These are phyloP conservation scores for Thielaviopsis ethacetica DNA, from an alignment of 2,329 filamentous ascomycete genomes.

Conservation along the genomic window DNA sequence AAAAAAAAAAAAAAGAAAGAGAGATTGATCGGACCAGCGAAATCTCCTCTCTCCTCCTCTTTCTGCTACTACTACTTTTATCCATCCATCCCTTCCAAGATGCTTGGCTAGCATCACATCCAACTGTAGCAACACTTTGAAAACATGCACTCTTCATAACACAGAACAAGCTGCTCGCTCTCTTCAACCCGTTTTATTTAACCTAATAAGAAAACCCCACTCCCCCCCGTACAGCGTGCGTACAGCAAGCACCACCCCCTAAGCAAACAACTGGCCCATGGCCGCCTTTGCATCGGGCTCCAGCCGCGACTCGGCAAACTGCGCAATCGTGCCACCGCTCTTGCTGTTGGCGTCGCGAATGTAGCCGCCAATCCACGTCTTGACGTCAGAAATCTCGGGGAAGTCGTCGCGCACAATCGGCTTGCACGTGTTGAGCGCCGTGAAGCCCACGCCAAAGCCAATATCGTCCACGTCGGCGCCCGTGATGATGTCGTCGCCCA, in stretches of 20 bases:
- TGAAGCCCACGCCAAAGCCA: constrained; percentile 88
- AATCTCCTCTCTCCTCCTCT: neutral
- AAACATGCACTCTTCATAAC: too few relatives aligned
- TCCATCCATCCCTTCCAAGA: too few relatives aligned
- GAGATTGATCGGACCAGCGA: too few relatives aligned
- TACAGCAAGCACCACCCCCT: neutral
- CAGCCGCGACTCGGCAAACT: constrained; percentile 57
- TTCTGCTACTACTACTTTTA: neutral
- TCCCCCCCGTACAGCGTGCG: too few relatives aligned
- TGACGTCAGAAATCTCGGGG: constrained; percentile 64
- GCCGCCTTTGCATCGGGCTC: constrained; percentile 28
- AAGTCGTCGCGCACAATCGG: constrained; percentile 61
- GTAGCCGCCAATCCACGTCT: constrained; percentile 71
- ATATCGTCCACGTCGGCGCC: constrained; percentile 92
- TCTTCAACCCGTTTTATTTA: neutral
- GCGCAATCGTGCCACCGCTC: constrained; percentile 52
- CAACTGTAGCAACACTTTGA: too few relatives aligned
- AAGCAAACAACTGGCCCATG: constrained; percentile 8
- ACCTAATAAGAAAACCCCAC: neutral
- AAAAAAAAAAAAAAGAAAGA: too few relatives aligned
- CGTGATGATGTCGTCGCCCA: constrained; percentile 59
- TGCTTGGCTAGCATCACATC: too few relatives aligned
- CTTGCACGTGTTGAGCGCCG: constrained; percentile 79
- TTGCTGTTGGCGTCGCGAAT: constrained; percentile 62
- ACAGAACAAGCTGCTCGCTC: too few relatives aligned